Base-by-base conservation (phyloP, 2,329 filamentous ascomycete species). In the Pleurostoma richardsiae region DNA sequence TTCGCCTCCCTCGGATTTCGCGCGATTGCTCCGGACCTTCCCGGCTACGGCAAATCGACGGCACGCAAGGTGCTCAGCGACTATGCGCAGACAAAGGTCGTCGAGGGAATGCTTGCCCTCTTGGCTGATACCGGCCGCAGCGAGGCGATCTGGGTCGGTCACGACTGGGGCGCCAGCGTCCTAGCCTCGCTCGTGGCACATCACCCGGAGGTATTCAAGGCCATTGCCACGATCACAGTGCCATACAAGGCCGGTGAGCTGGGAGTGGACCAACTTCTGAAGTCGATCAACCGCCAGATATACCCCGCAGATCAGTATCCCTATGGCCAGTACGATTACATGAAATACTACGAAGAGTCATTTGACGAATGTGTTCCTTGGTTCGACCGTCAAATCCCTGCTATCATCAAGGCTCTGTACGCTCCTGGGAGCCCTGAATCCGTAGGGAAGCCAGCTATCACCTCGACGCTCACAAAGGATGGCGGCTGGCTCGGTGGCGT, bases 401-500 rank as follows among this genome's bases (percentile, higher is more conserved):
- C 28, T 7, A 29, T 46, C 30, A 38, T 30, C 44, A 42, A 39
- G 31, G 31, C 28, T 26, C 4, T 53, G 5, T 51, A 52, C 42
- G 36, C n/a, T 19, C 6, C 6, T 10, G 4, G 49, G 41, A 19
- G 30, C 30, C 5, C 40, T 46, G 19, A 19, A 19, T 19, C 1
- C 11, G 41, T 45, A 6, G 49, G 52, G 40, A 49, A 43, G 42
- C 45, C 49, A 4, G n/a, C 48, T 3, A 38, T 42, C 7, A 40
- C 10, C 4, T 45, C 49, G 11, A 42, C 28, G 2, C 1, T 51
- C 4, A 44, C 50, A 4, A 49, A 55, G 45, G 38, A 38, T 0
- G 52, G 53, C 10, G 56, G 54, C 7, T 58, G 52, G 55, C 51
- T 47, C 8, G 51, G 52, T 4, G 45, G 48, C 10, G 6, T 29